Conservation (phyloP, 768 basidiomycete species). For the Phlebiopsis gigantea region DNA sequence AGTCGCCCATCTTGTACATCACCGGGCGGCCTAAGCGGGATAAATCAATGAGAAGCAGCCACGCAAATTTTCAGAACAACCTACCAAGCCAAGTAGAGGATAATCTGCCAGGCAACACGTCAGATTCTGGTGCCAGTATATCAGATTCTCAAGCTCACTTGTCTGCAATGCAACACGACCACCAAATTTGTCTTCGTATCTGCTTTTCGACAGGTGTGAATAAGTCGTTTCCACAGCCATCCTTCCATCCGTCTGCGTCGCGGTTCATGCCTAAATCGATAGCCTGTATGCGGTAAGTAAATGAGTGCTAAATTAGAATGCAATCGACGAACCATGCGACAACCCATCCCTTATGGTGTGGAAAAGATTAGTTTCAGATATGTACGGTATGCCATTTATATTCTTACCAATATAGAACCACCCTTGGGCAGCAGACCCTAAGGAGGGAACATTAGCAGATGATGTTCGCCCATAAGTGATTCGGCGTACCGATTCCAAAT, state of each 20-base stretch:
- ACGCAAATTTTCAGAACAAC: constrained; percentile 7
- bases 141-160: constrained; percentile 37
- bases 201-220: constrained; percentile 64
- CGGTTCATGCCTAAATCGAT: constrained; percentile 80
- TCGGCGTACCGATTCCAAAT: constrained; percentile 74
- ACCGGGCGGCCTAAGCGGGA: constrained; percentile 57
- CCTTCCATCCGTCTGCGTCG: constrained; percentile 70
- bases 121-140: constrained; percentile 3
- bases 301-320: too few species aligned
- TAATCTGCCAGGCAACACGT: constrained; percentile 36
- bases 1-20: constrained; percentile 63
- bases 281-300: constrained; percentile 33
- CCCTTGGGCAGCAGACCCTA: constrained; percentile 70
- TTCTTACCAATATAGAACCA: constrained; percentile 71
- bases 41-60: too few species aligned
- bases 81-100: constrained; percentile 72
- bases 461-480: too few species aligned
- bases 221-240: constrained; percentile 46
- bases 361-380: background rate
- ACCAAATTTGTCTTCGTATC: constrained; percentile 74
- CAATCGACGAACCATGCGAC: constrained; percentile 53
- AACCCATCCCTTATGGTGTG: constrained; percentile 42
- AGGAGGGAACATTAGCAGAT: too few species aligned
- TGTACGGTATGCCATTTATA: background rate
- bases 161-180: constrained; percentile 67